These are phyloP conservation scores for Paecilomyces dactylethromorphus DNA, from an alignment of 2,329 filamentous ascomycete species.

Conservation along the genomic window DNA sequence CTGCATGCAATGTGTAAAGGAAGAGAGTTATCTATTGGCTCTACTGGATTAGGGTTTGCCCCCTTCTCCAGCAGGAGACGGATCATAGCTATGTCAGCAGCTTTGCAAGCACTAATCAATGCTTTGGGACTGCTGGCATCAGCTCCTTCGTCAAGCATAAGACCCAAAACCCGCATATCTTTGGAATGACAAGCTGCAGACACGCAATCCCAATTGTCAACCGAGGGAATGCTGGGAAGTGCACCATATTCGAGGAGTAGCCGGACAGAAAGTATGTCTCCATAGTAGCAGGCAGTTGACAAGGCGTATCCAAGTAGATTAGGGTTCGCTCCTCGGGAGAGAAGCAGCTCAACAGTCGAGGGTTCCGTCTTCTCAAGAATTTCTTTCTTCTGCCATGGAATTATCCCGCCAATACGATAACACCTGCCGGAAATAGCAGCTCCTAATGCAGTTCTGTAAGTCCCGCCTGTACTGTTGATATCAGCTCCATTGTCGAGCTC, in stretches of 20 bases:
- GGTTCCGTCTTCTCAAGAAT: neutral
- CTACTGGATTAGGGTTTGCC: neutral
- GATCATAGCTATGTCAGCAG: neutral
- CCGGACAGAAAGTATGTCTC: neutral
- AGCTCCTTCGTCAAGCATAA: conserved; percentile 1
- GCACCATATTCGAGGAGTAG: neutral
- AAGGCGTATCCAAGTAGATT: neutral
- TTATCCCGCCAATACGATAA: neutral
- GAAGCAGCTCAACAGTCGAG: neutral
- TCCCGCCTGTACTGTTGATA: conserved; percentile 2
- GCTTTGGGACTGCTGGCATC: neutral
- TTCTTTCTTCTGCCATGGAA: neutral
- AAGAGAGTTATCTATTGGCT: neutral
- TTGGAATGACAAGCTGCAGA: neutral
- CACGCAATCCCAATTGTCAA: neutral
- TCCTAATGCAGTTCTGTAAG: conserved; percentile 5
- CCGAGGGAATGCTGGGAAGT: neutral
- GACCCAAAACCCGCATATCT: neutral
- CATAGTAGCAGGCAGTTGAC: neutral
- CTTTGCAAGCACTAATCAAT: neutral
- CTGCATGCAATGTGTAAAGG: conserved; percentile 1
- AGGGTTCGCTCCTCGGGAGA: conserved; percentile 1
- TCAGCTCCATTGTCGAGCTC: conserved; percentile 11
- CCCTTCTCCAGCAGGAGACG: neutral
- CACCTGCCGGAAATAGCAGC: conserved; percentile 4